A percentile compares a stretch with the other conserved stretches of the same genome.
Evolutionary conservation across 148 eudicot species (phyloP).

Genomic region (Polygonum maritimum): DNA sequence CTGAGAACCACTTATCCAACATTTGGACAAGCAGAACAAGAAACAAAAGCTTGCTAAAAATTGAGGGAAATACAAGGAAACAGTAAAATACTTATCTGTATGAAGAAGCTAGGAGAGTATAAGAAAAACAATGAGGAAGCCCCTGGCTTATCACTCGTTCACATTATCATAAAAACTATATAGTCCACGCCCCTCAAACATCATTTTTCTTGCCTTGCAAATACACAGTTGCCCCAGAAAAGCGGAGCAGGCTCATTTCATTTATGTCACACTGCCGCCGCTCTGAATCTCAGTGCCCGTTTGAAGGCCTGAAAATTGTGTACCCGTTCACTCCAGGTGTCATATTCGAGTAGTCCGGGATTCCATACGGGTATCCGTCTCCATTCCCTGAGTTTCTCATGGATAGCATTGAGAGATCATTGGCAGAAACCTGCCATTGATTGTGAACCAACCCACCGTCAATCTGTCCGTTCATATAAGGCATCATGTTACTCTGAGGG

Average conservation of each 20-base stretch:
- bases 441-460: conserved; percentile 43
- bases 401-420: conserved; percentile 37
- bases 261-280: neutral
- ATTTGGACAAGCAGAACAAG: neutral
- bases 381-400: conserved; percentile 34
- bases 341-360: conserved; percentile 59
- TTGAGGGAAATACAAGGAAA: neutral
- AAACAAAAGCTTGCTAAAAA: neutral
- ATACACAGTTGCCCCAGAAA: neutral
- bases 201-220: neutral
- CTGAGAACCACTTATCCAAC: neutral
- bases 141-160: conserved; percentile 1
- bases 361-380: conserved; percentile 54
- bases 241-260: neutral
- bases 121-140: conserved; percentile 3
- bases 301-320: conserved; percentile 64
- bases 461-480: conserved; percentile 54
- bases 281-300: conserved; percentile 37
- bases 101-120: neutral
- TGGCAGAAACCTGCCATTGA: conserved; percentile 56
- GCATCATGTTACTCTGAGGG: conserved; percentile 34
- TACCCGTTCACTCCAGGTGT: conserved; percentile 50
- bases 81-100: conserved; percentile 2
- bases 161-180: neutral
- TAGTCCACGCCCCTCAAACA: neutral